These are phyloP conservation scores for Verbascum thapsus DNA, from an alignment of 257 asterid genomes.

Conservation along the genomic window DNA sequence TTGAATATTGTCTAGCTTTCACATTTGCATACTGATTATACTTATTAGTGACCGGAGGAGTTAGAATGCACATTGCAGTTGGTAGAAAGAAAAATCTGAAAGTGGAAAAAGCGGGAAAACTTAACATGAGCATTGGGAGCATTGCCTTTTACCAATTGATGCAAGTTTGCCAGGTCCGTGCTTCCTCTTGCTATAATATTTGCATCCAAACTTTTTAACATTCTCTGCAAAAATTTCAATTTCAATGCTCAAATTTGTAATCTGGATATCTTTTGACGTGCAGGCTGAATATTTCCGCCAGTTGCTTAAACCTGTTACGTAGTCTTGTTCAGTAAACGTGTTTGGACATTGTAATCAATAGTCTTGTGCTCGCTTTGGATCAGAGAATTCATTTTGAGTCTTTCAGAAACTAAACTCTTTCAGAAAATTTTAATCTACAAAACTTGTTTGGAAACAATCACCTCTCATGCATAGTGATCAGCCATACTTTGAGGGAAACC, in stretches of 20 bases:
- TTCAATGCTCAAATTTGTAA: not conserved
- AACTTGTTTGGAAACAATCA: conserved; percentile 21
- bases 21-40: conserved; percentile 5
- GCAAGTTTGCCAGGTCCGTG: conserved; percentile 82
- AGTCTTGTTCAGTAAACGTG: conserved; percentile 41
- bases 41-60: conserved; percentile 37
- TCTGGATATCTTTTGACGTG: conserved; percentile 28
- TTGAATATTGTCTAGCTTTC: conserved; percentile 19
- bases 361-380: conserved; percentile 31
- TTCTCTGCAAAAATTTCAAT: not conserved
- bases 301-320: conserved; percentile 94
- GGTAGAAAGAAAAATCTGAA: conserved; percentile 42
- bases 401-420: conserved; percentile 13
- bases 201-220: not conserved
- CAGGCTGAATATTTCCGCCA: conserved; percentile 96
- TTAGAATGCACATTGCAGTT: conserved; percentile 74
- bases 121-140: conserved; percentile 72
- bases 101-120: conserved; percentile 40
- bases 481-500: conserved; percentile 39
- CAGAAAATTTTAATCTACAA: conserved; percentile 5
- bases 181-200: not conserved
- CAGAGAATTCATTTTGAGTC: conserved; percentile 20
- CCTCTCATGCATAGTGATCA: conserved; percentile 58
- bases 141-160: conserved; percentile 81
- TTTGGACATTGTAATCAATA: conserved; percentile 6